Base-by-base conservation (phyloP, 2,329 filamentous ascomycete genomes). In the Coniosporium uncinatum region DNA sequence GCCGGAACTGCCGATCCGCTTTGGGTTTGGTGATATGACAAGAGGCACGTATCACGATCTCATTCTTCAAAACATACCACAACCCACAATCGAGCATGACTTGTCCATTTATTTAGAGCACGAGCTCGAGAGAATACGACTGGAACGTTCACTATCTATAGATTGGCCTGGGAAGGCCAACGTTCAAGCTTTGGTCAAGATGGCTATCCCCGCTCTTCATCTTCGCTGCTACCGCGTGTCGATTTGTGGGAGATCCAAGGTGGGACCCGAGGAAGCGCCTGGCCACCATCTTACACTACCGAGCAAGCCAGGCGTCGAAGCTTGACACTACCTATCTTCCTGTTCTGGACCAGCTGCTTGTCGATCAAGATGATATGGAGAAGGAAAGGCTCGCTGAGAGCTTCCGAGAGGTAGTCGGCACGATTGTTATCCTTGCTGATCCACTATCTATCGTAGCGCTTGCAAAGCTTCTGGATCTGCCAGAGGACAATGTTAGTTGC, bases 121-220 rank as follows among this genome's bases (percentile, higher is more conserved):
- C 22, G 34, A 41, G 8, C 19, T 41, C 22, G 22, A n/a, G 13
- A 6, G 6, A 6, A 41, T 41, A 8, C 5, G 17, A 21, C 5
- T 21, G 20, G 19, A 41, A 27, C 34, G 22, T 21, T 18, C 32
- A 8, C 22, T 41, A 20, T 6, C 8, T 22, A 13, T 20, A 5
- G 19, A 22, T 20, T 41, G 39, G 39, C 39, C 32, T 5, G 19
- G 34, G 3, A 11, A 42, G 32, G 34, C 56, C 4, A 31, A 13
- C 13, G 49, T 61, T 11, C 24, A 47, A 16, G 42, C 32, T 5
- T 45, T 65, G 5, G 52, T 59, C 21, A 17, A 51, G n/a, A 52
- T 55, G 37, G 44, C 61, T n/a, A 16, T 34, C 43, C 35, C 52
- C 56, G 18, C 43, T 62, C 21, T 62, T 64, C 32, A 59, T 52